Evolutionary conservation across 208 protist species (phyloP).

Genomic region (Crithidia sp.): DNA sequence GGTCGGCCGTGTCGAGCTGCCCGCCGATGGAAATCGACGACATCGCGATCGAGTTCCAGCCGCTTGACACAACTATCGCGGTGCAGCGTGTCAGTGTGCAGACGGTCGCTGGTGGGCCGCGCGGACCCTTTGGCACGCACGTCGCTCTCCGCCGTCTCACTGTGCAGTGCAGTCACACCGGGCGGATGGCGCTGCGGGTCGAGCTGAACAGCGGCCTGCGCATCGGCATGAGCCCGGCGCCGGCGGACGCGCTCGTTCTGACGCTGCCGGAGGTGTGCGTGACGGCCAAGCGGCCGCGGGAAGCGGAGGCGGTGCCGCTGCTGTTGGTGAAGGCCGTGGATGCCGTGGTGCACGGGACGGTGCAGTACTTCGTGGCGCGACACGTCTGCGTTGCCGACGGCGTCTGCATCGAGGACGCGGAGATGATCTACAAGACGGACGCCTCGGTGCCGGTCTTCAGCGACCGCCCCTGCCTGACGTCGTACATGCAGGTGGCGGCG

Average conservation of each 20-base stretch:
- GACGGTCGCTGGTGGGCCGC: conserved; percentile 3
- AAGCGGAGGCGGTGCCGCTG: conserved; percentile 12
- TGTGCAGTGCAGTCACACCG: conserved; percentile 21
- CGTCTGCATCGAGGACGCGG: conserved; percentile 21
- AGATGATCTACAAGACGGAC: conserved; percentile 27
- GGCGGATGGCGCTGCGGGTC: conserved; percentile 8
- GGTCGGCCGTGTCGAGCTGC: conserved; percentile 18
- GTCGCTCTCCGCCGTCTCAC: conserved; percentile 8
- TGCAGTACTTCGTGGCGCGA: conserved; percentile 18
- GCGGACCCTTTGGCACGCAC: conserved; percentile 27
- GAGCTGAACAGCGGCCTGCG: conserved; percentile 21
- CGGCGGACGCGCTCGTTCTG: conserved; percentile 2
- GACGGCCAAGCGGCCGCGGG: conserved; percentile 4
- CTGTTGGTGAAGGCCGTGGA: conserved; percentile 9
- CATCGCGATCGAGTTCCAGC: conserved; percentile 20
- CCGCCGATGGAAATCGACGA: conserved; percentile 26
- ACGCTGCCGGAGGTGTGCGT: conserved; percentile 17
- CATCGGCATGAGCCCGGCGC: conserved; percentile 11
- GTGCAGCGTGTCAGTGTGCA: conserved; percentile 25
- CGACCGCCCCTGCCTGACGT: conserved; percentile 44
- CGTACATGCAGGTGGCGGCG: conserved; percentile 47
- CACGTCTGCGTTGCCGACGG: conserved; percentile 18
- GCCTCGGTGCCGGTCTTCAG: conserved; percentile 20
- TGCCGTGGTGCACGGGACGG: conserved; percentile 13
- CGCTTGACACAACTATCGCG: conserved; percentile 25